Evolutionary conservation across 129 eudicot genomes (phyloP).

Genomic region (Cynara cardunculus): DNA sequence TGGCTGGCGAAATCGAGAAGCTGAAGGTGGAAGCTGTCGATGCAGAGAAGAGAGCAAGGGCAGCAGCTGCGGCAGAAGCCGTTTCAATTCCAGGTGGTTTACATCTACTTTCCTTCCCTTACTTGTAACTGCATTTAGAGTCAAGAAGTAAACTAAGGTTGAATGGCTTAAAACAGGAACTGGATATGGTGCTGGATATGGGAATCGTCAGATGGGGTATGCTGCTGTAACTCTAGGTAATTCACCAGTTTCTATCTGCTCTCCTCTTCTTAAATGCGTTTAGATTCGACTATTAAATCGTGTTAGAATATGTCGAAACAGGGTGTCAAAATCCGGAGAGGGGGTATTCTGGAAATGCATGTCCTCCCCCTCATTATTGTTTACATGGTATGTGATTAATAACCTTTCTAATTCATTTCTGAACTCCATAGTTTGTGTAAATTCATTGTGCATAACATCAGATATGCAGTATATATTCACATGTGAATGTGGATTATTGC

Average conservation of each 20-base stretch:
- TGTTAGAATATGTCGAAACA: neutral
- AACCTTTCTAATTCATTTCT: neutral
- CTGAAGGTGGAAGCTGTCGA: slow-evolving; percentile 47
- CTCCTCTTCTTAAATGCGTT: neutral
- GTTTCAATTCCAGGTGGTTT: slow-evolving; percentile 32
- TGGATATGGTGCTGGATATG: slow-evolving; percentile 17
- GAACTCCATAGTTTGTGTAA: neutral
- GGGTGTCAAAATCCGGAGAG: neutral
- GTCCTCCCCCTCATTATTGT: slow-evolving; percentile 14
- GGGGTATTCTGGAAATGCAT: neutral
- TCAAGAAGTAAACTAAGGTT: neutral
- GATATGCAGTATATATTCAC: neutral
- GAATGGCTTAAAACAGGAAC: neutral
- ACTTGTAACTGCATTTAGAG: neutral
- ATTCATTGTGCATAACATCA: neutral
- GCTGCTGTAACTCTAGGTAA: slow-evolving; percentile 17
- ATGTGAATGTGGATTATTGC: neutral
- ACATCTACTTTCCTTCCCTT: neutral
- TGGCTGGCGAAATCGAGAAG: slow-evolving; percentile 55
- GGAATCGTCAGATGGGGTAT: slow-evolving; percentile 26
- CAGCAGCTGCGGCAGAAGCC: slow-evolving; percentile 47
- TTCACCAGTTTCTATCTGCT: neutral
- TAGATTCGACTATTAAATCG: slow-evolving; percentile 14
- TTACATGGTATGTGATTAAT: slow-evolving; percentile 33
- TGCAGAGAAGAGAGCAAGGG: slow-evolving; percentile 56